phyloP scores from a whole-genome alignment of 352 stramenopile species.

The Phytophthora ramorum region DNA sequence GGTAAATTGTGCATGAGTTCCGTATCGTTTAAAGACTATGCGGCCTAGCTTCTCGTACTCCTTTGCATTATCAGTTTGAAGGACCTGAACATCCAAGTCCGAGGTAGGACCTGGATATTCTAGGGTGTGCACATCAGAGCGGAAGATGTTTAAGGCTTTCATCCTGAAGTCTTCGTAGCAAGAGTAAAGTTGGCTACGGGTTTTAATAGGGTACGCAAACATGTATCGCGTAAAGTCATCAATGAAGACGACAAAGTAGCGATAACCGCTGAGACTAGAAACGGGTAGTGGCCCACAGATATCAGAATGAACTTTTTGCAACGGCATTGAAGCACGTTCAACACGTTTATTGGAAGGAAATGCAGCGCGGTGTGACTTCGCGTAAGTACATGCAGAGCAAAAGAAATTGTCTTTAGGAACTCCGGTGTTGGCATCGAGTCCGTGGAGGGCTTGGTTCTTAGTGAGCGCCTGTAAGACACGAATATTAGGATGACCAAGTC shows the following conservation, averaged over 20 bases:
- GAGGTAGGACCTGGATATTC: not conserved
- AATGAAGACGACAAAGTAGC: slow-evolving; percentile 19
- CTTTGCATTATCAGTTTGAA: slow-evolving; percentile 15
- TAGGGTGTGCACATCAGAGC: not conserved
- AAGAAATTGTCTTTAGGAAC: slow-evolving; percentile 1
- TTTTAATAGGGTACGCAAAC: slow-evolving; percentile 18
- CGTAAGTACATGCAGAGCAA: slow-evolving; percentile 10
- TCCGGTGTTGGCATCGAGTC: not conserved
- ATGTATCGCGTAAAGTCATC: slow-evolving; percentile 3
- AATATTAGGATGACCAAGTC: slow-evolving; percentile 13
- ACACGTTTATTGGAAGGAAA: slow-evolving; percentile 12
- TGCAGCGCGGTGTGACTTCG: slow-evolving; percentile 7
- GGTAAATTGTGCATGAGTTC: slow-evolving; percentile 23
- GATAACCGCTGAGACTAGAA: slow-evolving; percentile 7
- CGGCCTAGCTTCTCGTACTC: slow-evolving; percentile 20
- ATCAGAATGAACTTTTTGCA: slow-evolving; percentile 14
- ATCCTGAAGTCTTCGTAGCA: slow-evolving; percentile 17
- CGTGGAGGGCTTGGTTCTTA: not conserved
- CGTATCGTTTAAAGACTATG: slow-evolving; percentile 14
- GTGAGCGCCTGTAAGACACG: not conserved
- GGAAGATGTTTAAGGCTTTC: slow-evolving; percentile 9
- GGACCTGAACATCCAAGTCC: slow-evolving; percentile 1
- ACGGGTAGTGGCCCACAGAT: slow-evolving; percentile 14
- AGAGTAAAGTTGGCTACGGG: slow-evolving; percentile 12
- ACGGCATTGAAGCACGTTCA: not conserved